Evolutionary conservation across 2,329 filamentous ascomycete species (phyloP).

Genomic region (Fusarium circinatum): DNA sequence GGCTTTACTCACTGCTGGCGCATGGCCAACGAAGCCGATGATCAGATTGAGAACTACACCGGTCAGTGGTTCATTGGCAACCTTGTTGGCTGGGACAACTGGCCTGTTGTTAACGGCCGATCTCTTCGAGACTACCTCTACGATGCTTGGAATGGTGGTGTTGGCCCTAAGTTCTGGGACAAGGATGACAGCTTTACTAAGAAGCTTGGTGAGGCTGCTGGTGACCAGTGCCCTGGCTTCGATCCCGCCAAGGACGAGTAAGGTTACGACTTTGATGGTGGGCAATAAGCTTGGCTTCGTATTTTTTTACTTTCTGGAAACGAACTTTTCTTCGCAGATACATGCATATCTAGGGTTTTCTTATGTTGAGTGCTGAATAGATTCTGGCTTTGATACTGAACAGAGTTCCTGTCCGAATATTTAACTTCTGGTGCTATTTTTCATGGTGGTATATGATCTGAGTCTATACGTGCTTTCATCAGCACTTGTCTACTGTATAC

Average conservation of each 20-base stretch:
- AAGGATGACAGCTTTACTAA: constrained; percentile 7
- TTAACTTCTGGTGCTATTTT: too few species aligned
- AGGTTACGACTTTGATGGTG: fast-evolving
- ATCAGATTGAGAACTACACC: constrained; percentile 47
- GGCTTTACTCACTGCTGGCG: constrained; percentile 50
- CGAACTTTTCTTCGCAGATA: fast-evolving
- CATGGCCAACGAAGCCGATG: constrained; percentile 42
- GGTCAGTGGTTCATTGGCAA: constrained; percentile 48
- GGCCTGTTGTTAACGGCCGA: constrained; percentile 36
- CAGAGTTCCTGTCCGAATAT: not conserved
- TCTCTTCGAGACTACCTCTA: constrained; percentile 11
- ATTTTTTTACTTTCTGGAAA: not conserved
- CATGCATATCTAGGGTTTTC: not conserved
- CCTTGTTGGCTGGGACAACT: constrained; percentile 36
- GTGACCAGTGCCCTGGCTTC: constrained; percentile 17
- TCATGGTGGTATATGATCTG: too few species aligned
- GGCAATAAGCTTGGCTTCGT: not conserved
- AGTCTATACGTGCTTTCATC: not conserved
- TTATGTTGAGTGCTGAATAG: not conserved
- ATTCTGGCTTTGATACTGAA: not conserved
- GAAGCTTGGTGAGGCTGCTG: constrained; percentile 14
- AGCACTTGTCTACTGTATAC: too few species aligned
- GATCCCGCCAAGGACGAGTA: constrained; percentile 16
- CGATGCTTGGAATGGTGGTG: constrained; percentile 16
- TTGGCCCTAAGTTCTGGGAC: constrained; percentile 23